Conservation (phyloP, 768 basidiomycete genomes). For the Xerocomellus intermedius region DNA sequence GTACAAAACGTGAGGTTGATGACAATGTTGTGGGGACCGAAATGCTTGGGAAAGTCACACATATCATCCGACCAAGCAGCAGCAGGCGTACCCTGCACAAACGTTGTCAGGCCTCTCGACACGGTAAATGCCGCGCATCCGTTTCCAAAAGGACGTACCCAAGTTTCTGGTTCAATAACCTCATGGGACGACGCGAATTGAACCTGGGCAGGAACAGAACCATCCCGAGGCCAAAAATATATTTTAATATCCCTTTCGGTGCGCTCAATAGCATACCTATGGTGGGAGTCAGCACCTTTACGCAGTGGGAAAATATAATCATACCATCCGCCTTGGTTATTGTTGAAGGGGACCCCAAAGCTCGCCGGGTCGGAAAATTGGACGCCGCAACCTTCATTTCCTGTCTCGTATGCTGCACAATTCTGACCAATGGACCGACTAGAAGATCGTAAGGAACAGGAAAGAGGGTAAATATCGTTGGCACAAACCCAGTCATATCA, state of each 20-base stretch:
- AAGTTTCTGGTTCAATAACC: slow-evolving; percentile 25
- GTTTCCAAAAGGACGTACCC: slow-evolving; percentile 27
- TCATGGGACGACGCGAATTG: slow-evolving; percentile 10
- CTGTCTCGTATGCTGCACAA: slow-evolving; percentile 23
- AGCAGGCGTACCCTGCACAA: slow-evolving; percentile 29
- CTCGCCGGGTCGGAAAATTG: slow-evolving; percentile 12
- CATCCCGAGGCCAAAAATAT: slow-evolving; percentile 44
- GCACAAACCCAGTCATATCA: slow-evolving; percentile 20
- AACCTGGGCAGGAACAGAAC: slow-evolving; percentile 26
- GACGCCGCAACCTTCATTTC: slow-evolving; percentile 24
- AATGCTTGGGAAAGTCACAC: slow-evolving; percentile 39
- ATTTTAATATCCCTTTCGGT: slow-evolving; percentile 35
- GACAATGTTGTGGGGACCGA: slow-evolving; percentile 35
- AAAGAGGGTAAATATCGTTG: not conserved
- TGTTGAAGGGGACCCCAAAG: slow-evolving; percentile 30
- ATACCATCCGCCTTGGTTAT: slow-evolving; percentile 39
- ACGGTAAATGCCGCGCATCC: too few species aligned
- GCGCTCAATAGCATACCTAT: slow-evolving; percentile 44
- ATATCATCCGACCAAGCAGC: slow-evolving; percentile 34
- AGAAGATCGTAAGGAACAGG: slow-evolving; percentile 1
- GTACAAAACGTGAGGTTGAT: slow-evolving; percentile 60
- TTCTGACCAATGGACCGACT: slow-evolving; percentile 12
- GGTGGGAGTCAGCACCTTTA: not conserved
- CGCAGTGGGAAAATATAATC: not conserved
- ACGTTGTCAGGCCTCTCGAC: not conserved